Conservation (phyloP, 257 asterid genomes). For the Ilex aquifolium region DNA sequence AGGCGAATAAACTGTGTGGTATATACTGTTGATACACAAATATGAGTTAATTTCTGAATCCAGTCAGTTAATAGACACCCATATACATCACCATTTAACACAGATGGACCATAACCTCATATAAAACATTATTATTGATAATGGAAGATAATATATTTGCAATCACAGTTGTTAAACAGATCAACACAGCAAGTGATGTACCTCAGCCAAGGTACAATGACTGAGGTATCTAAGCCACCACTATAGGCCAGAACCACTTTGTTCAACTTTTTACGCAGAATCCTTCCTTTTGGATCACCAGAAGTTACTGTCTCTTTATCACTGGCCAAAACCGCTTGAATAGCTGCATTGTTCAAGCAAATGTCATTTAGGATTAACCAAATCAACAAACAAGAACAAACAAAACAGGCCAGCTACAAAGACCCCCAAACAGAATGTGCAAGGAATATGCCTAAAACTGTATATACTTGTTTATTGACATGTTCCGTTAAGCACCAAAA, state of each 20-base stretch:
- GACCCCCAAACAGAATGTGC: not conserved
- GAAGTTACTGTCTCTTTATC: conserved; percentile 44
- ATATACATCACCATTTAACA: not conserved
- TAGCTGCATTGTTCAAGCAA: conserved; percentile 37
- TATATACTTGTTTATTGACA: too few species aligned
- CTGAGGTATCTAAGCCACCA: conserved; percentile 97
- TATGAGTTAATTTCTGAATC: not conserved
- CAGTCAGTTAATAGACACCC: not conserved
- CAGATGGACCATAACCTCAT: not conserved
- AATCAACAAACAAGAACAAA: not conserved
- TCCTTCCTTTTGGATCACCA: conserved; percentile 32
- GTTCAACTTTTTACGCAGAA: conserved; percentile 55
- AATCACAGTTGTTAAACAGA: not conserved
- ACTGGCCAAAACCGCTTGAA: conserved; percentile 62
- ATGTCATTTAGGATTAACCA: not conserved
- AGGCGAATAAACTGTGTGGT: conserved; percentile 4
- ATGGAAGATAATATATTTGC: not conserved
- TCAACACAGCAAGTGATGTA: conserved; percentile 15
- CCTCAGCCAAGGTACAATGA: conserved; percentile 99
- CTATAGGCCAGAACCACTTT: conserved; percentile 63
- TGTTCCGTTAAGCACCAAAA: too few species aligned
- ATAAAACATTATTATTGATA: not conserved
- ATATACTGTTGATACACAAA: not conserved
- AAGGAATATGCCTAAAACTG: too few species aligned
- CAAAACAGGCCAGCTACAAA: not conserved